Base-by-base conservation (phyloP, 345 rosid species). In the Brassica rapa region DNA sequence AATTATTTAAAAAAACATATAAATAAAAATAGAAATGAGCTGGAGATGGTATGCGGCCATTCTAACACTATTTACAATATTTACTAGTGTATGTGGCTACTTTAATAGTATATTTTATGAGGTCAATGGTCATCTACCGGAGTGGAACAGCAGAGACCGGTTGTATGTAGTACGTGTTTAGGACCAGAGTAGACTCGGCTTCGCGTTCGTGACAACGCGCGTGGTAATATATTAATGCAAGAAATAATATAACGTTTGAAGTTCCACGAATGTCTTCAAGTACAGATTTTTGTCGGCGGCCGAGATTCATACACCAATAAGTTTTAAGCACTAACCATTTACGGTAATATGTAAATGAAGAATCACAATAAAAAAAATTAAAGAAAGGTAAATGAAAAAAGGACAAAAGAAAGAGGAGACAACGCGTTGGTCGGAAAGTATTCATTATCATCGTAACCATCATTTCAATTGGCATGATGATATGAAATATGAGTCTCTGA, bases 351-450 rank as follows among this genome's bases (percentile, higher is more conserved):
- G 43, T 62, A 23, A 49, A 49, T 16, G 33, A 33, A 49, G 30
- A 62, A 23, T 10, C 19, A 7, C 56, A 59, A 53, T 68, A 23
- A 30, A 8, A 15, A 7, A 15, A 51, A 49, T 25, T 25, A 49
- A 1, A 49, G 56, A 5, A 1, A 4, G n/a, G n/a, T n/a, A 55
- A 43, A 43, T 4, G 23, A 6, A 3, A 3, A 60, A 19, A 14
- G 9, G 21, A 35, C 33, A 62, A 69, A 62, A 35, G 49, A 27
- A 68, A 68, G 70, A 51, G 82, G 74, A 49, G 30, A 64, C 32
- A 62, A 80, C 80, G 80, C 83, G 83, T 70, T 75, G 83, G 83
- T 75, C 83, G 83, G 80, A 74, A 80, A 80, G 83, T 56, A 6
- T 55, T 60, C 70, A 68, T 61, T n/a, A 79, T 46, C 56, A 49